These are phyloP conservation scores for Trametes villosa DNA, from an alignment of 768 basidiomycete genomes.

Conservation along the genomic window DNA sequence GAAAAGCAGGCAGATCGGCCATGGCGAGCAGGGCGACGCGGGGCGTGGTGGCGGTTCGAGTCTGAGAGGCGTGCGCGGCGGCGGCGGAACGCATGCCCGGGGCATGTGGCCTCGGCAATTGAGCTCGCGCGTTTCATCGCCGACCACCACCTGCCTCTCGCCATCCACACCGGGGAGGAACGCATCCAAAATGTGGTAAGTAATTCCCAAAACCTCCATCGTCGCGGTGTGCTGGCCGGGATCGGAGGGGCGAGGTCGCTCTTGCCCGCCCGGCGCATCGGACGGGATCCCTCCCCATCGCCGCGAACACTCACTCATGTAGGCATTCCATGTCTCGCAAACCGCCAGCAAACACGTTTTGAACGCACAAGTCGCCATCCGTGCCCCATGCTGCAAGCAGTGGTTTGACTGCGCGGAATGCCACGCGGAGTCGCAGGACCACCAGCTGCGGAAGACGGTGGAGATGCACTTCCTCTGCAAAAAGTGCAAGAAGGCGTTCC, in stretches of 20 bases:
- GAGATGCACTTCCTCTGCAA: slow-evolving; percentile 90
- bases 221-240: not conserved
- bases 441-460: slow-evolving; percentile 69
- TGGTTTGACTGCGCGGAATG: slow-evolving; percentile 99
- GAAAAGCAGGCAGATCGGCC: not conserved
- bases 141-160: not conserved
- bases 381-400: slow-evolving; percentile 95
- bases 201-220: not conserved
- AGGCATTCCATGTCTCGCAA: not conserved
- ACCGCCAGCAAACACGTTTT: slow-evolving; percentile 85
- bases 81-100: not conserved
- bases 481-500: slow-evolving; percentile 93
- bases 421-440: slow-evolving; percentile 83
- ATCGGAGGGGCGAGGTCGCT: not conserved
- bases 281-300: not conserved
- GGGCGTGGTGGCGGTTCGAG: not conserved
- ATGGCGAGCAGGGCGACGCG: not conserved
- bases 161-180: not conserved
- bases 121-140: not conserved
- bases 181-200: slow-evolving; percentile 10
- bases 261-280: not conserved
- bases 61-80: not conserved
- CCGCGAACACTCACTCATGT: slow-evolving; percentile 11
- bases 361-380: slow-evolving; percentile 95
- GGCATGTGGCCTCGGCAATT: not conserved